Conservation (phyloP, 2,329 filamentous ascomycete genomes). For the Colletotrichum sp. region DNA sequence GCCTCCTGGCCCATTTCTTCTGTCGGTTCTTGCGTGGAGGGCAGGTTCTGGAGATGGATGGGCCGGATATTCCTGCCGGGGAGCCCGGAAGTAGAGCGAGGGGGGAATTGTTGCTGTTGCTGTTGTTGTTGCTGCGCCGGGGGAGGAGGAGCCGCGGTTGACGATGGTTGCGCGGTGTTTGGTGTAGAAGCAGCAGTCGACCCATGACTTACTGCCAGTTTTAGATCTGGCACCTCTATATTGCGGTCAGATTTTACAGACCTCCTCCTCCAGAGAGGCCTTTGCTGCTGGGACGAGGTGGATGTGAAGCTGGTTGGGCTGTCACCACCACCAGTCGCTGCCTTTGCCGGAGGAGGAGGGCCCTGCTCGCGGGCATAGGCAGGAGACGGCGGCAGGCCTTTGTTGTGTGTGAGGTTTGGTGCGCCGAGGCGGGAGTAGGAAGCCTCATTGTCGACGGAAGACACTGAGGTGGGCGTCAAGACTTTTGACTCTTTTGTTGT, state of each 20-base stretch:
- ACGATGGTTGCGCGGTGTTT: conserved; percentile 5
- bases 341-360: conserved; percentile 1
- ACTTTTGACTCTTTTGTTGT: background rate
- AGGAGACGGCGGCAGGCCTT: conserved; percentile 18
- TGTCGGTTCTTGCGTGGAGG: conserved; percentile 5
- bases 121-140: background rate
- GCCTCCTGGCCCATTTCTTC: conserved; percentile 36
- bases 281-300: conserved; percentile 31
- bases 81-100: conserved; percentile 22
- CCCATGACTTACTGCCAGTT: conserved; percentile 53
- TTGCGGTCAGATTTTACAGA: conserved; percentile 54
- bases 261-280: conserved; percentile 54
- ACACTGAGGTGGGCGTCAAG: background rate
- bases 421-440: background rate
- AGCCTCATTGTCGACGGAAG: conserved; percentile 2
- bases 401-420: conserved; percentile 12
- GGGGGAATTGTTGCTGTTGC: conserved; percentile 2
- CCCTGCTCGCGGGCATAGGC: background rate
- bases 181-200: conserved; percentile 47
- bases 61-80: conserved; percentile 33
- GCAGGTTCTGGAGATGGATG: background rate
- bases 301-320: conserved; percentile 24
- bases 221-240: conserved; percentile 53
- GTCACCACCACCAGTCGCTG: background rate
- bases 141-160: background rate